Evolutionary conservation across 306 rosid genomes (phyloP).

Genomic region (Morella rubra): DNA sequence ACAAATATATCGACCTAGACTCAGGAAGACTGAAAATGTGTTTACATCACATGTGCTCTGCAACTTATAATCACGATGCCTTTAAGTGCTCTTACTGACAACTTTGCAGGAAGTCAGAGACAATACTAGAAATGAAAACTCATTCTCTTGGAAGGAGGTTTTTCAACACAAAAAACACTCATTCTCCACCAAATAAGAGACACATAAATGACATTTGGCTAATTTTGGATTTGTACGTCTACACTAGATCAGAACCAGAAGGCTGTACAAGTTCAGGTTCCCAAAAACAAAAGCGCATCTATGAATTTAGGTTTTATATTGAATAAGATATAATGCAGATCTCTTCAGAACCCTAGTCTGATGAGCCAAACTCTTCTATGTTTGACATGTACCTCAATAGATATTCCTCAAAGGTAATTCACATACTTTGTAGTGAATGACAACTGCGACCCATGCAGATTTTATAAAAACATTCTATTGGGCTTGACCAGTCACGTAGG

Average conservation of each 20-base stretch:
- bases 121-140: background rate
- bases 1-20: background rate
- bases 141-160: background rate
- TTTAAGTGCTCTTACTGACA: background rate
- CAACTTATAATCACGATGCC: background rate
- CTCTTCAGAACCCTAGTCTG: background rate
- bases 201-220: background rate
- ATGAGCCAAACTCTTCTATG: background rate
- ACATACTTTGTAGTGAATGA: background rate
- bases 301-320: background rate
- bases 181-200: background rate
- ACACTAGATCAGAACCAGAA: background rate
- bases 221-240: background rate
- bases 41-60: background rate
- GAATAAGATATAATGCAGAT: background rate
- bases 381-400: background rate
- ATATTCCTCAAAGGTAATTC: background rate
- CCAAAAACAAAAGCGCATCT: background rate
- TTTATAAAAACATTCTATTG: background rate
- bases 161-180: background rate
- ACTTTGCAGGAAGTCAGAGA: background rate
- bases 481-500: background rate
- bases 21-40: background rate
- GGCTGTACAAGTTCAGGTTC: background rate
- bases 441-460: background rate